These are phyloP conservation scores for Brassica carinata DNA, from an alignment of 345 rosid species.

Conservation along the genomic window DNA sequence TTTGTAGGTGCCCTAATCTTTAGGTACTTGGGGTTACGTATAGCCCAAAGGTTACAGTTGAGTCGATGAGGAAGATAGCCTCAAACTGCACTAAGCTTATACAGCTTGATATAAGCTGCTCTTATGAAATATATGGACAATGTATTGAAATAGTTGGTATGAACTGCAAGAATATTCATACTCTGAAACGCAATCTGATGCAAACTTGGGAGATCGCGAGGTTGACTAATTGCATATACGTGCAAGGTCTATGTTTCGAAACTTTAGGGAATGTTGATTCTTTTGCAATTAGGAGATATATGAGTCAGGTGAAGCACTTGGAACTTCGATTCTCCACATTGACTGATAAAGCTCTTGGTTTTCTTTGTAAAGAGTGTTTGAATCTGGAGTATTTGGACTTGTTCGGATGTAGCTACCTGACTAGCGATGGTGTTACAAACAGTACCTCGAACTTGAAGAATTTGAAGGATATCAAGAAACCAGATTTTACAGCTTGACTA, in stretches of 20 bases:
- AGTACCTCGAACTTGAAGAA: too few relatives aligned
- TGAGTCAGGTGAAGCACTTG: slow-evolving; percentile 57
- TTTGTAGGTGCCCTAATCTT: too few relatives aligned
- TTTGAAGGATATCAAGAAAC: not conserved
- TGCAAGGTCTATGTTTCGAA: slow-evolving; percentile 16
- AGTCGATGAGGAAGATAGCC: too few relatives aligned
- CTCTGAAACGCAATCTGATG: slow-evolving; percentile 57
- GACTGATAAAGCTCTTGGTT: slow-evolving; percentile 44
- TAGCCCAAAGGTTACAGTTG: too few relatives aligned
- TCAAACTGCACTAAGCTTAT: too few relatives aligned
- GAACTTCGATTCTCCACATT: slow-evolving; percentile 65
- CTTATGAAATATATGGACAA: too few relatives aligned
- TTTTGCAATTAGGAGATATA: not conserved
- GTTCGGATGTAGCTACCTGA: slow-evolving; percentile 60
- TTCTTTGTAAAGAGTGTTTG: slow-evolving; percentile 52
- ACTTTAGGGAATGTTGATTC: not conserved
- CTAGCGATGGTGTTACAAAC: not conserved
- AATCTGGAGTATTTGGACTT: slow-evolving; percentile 61
- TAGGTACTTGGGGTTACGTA: too few relatives aligned
- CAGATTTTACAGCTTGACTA: too few relatives aligned
- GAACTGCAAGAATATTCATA: slow-evolving; percentile 56
- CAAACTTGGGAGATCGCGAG: slow-evolving; percentile 39
- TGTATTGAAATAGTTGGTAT: slow-evolving; percentile 33
- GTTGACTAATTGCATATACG: not conserved
- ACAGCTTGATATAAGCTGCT: too few relatives aligned